These are phyloP conservation scores for Ophiostoma fasciatum DNA, from an alignment of 2,329 filamentous ascomycete species.

Conservation along the genomic window DNA sequence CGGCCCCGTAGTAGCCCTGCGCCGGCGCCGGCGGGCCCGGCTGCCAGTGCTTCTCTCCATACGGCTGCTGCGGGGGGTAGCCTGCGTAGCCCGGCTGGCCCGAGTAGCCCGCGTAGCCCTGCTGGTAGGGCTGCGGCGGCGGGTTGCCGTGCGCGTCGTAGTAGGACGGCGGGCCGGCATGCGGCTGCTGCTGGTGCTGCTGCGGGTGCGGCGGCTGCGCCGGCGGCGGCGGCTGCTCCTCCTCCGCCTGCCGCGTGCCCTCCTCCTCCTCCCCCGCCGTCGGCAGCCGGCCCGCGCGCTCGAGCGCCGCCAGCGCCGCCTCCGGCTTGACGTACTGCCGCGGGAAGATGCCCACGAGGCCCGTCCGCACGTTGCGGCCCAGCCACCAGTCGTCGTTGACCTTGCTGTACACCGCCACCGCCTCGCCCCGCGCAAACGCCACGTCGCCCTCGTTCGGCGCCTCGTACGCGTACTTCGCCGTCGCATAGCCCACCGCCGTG, in stretches of 20 bases:
- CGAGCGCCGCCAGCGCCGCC: conserved; percentile 12
- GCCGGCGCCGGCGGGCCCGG: conserved; percentile 19
- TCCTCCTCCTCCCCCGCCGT: not conserved
- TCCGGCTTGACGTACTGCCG: conserved; percentile 70
- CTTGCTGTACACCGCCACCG: conserved; percentile 69
- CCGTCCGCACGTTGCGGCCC: conserved; percentile 71
- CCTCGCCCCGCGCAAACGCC: conserved; percentile 65
- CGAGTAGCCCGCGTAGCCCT: conserved; percentile 7
- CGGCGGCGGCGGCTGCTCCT: conserved; percentile 17
- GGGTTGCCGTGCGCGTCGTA: conserved; percentile 4
- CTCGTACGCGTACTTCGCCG: conserved; percentile 71
- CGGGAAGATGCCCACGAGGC: conserved; percentile 87
- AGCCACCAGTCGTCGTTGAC: conserved; percentile 98
- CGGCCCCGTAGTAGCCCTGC: conserved; percentile 24
- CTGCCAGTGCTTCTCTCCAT: conserved; percentile 13
- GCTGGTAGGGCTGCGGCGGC: conserved; percentile 4
- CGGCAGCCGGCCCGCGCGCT: conserved; percentile 8
- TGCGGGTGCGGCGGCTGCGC: conserved; percentile 11
- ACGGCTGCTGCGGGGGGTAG: conserved; percentile 12
- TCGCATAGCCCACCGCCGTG: conserved; percentile 55
- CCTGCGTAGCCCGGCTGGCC: conserved; percentile 3
- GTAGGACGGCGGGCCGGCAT: conserved; percentile 6
- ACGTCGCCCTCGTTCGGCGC: conserved; percentile 71
- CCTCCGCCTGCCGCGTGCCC: conserved; percentile 20
- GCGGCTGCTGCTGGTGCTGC: conserved; percentile 14